Evolutionary conservation across 2,329 filamentous ascomycete genomes (phyloP).

Genomic region (Trichoderma atroviride): DNA sequence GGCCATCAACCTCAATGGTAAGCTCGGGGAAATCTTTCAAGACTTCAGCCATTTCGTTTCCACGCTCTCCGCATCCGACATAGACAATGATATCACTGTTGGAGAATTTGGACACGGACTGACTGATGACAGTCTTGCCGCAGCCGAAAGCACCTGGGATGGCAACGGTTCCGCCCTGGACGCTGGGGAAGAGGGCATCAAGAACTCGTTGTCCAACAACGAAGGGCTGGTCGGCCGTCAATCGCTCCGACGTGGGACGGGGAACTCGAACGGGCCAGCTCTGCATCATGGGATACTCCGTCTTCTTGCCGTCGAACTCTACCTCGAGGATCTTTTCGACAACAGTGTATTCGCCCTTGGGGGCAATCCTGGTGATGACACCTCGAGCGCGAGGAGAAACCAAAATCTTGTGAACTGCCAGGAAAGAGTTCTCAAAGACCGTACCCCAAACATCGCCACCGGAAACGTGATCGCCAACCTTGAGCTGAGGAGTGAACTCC

Average conservation of each 20-base stretch:
- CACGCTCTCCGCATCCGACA: conserved; percentile 87
- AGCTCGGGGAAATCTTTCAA: conserved; percentile 99
- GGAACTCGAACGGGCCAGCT: conserved; percentile 97
- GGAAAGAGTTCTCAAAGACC: conserved; percentile 94
- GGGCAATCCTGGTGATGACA: conserved; percentile 86
- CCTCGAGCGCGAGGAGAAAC: conserved; percentile 87
- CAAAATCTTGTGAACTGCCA: conserved; percentile 90
- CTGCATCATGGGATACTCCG: conserved; percentile 97
- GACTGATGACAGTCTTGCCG: conserved; percentile 98
- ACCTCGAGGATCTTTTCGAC: conserved; percentile 92
- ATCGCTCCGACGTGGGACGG: conserved; percentile 87
- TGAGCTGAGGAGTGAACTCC: conserved; percentile 89
- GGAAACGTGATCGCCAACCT: conserved; percentile 95
- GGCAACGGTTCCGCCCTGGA: conserved; percentile 95
- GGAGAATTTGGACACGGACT: conserved; percentile 99
- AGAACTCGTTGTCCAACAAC: conserved; percentile 96
- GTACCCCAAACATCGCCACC: conserved; percentile 95
- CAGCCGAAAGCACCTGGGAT: conserved; percentile 98
- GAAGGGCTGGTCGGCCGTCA: conserved; percentile 85
- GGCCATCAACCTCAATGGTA: conserved; percentile 89
- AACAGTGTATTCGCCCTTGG: conserved; percentile 91
- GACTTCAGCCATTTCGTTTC: conserved; percentile 99
- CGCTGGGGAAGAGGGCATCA: conserved; percentile 93
- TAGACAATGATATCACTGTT: conserved; percentile 99
- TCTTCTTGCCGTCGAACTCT: conserved; percentile 96